These are phyloP conservation scores for Gaillardinia entomophila DNA, from an alignment of 805 yeast species.

Conservation along the genomic window DNA sequence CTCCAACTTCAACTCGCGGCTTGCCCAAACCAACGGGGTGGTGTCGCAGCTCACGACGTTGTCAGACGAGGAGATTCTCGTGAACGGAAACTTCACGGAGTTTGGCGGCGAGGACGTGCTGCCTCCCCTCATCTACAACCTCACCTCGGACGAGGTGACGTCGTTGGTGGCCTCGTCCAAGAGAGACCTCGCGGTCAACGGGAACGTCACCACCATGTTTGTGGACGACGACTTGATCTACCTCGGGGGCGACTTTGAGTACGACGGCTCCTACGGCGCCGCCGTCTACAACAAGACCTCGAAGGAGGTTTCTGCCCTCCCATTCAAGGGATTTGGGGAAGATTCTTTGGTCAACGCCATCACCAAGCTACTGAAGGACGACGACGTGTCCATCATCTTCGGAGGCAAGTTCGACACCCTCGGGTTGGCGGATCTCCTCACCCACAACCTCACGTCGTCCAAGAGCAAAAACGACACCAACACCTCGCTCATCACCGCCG, in stretches of 20 bases:
- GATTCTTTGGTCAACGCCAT: conserved; percentile 61
- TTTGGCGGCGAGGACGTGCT: conserved; percentile 18
- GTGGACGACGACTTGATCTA: conserved; percentile 49
- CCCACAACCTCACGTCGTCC: conserved; percentile 26
- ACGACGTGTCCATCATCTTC: conserved; percentile 51
- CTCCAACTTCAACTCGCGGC: conserved; percentile 2
- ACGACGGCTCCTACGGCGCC: conserved; percentile 49
- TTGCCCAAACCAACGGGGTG: conserved; percentile 28
- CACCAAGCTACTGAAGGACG: conserved; percentile 32
- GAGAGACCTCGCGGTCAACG: conserved; percentile 17
- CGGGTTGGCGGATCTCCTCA: conserved; percentile 43
- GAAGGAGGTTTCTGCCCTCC: conserved; percentile 39
- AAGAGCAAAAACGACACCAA: conserved; percentile 26
- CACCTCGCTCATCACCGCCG: conserved; percentile 41
- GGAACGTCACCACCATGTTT: conserved; percentile 27
- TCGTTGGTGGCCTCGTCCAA: conserved; percentile 13
- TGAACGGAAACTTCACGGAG: conserved; percentile 32
- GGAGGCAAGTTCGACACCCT: conserved; percentile 72
- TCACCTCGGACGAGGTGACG: conserved; percentile 17
- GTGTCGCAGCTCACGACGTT: conserved; percentile 22
- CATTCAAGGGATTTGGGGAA: conserved; percentile 73
- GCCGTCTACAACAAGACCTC: conserved; percentile 55
- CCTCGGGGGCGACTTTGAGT: conserved; percentile 74
- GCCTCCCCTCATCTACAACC: conserved; percentile 33
- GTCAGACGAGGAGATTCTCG: conserved; percentile 20